These are phyloP conservation scores for Ganoderma resinaceum DNA, from an alignment of 1,284 basidiomycete genomes.

Conservation along the genomic window DNA sequence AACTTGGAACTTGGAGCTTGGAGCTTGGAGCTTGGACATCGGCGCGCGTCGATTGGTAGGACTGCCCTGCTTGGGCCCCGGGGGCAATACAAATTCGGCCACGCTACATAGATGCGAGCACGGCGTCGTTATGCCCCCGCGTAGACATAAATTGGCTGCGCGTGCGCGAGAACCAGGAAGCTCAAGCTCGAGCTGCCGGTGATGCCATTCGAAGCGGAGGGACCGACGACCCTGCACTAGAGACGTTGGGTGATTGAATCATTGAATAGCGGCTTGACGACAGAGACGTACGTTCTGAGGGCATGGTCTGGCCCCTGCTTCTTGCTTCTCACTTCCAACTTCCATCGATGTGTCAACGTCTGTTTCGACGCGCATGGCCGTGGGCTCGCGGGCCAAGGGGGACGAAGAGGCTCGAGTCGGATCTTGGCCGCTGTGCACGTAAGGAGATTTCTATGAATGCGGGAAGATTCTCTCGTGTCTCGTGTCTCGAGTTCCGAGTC, in stretches of 20 bases:
- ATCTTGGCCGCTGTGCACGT: constrained; percentile 2
- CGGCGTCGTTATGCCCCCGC: too few species aligned
- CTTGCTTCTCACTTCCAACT: neutral
- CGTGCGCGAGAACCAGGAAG: neutral
- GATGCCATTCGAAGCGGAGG: neutral
- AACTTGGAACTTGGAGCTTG: too few species aligned
- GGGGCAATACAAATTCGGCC: neutral
- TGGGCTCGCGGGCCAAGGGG: neutral
- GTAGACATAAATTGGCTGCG: neutral
- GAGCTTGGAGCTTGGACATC: neutral
- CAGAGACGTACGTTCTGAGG: neutral
- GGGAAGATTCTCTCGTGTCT: neutral
- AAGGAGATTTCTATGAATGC: neutral
- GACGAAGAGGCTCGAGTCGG: neutral
- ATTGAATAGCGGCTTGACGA: neutral
- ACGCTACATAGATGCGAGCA: neutral
- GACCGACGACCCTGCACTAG: neutral
- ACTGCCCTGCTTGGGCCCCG: neutral
- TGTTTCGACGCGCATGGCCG: neutral
- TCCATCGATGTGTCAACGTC: neutral
- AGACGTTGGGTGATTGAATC: too few species aligned
- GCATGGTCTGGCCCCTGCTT: neutral
- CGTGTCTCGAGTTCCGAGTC: neutral
- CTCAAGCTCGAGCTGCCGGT: neutral
- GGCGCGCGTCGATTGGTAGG: constrained; percentile 3